Evolutionary conservation across 495 filamentous ascomycete genomes (phyloP), one percentile per base, ranked within the genome.

Genomic region (Xylaria bambusicola): DNA sequence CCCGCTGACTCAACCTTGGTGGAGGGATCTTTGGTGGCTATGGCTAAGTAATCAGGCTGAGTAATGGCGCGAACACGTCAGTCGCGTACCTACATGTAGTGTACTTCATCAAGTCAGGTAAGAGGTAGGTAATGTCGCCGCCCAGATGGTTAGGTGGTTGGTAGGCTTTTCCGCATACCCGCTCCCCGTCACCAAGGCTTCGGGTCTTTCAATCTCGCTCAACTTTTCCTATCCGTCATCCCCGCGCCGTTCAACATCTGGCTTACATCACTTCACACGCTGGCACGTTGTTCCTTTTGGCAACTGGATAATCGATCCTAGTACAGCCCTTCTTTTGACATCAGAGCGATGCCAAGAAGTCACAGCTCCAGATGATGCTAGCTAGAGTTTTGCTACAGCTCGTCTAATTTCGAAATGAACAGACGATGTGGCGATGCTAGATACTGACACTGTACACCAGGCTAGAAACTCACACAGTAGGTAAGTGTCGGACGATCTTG

Each of bases 371-470:
- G 26, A 36, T 21, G n/a, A 42, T 33, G 38, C 35, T 27, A 20
- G 36, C 42, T 13, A 15, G 44, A 17, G 23, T 3, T n/a, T 29
- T 44, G 15, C 13, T 29, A 54, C 38, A 38, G 6, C 3, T 10
- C 29, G 23, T 13, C 26, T 31, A 18, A 13, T 23, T 41, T 41
- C 50, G 23, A 52, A 27, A n/a, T 29, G 27, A 47, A 29, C 45
- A 54, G 20, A 54, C 31, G 51, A 54, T 38, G 51, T 54, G 51
- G 38, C 38, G 38, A 21, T 33, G n/a, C 24, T 33, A 23, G 15
- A 44, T 54, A n/a, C n/a, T n/a, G n/a, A n/a, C n/a, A n/a, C n/a
- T n/a, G n/a, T n/a, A n/a, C n/a, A n/a, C n/a, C n/a, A n/a, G n/a
- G n/a, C n/a, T n/a, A n/a, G n/a, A n/a, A n/a, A n/a, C n/a, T n/a